phyloP scores from a whole-genome alignment of 1,284 basidiomycete species.

The Afroboletus lepidellus region DNA sequence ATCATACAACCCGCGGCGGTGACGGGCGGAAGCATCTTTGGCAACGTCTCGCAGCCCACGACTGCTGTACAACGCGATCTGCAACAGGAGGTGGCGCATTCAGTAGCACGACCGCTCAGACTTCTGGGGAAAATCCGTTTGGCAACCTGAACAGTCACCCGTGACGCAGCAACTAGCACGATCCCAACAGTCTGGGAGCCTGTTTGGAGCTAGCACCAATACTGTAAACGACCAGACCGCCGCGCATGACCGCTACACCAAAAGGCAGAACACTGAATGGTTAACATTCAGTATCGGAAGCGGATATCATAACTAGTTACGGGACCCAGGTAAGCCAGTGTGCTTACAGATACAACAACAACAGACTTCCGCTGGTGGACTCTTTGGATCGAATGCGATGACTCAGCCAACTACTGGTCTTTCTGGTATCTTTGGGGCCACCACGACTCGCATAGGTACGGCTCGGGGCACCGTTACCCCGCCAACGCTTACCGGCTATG shows the following conservation, averaged over 20 bases:
- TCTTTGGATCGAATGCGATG: slow-evolving; percentile 20
- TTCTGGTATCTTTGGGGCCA: slow-evolving; percentile 18
- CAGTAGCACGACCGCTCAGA: slow-evolving; percentile 13
- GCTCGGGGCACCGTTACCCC: slow-evolving; percentile 19
- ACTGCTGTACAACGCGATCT: slow-evolving; percentile 9
- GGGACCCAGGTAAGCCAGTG: no score
- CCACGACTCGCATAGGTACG: slow-evolving; percentile 16
- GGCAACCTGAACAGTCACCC: no score
- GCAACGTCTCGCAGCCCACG: slow-evolving; percentile 13
- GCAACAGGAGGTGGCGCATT: slow-evolving; percentile 21
- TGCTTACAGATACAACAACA: no score
- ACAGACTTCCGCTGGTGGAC: slow-evolving; percentile 2
- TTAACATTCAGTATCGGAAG: no score
- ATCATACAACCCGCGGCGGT: slow-evolving; percentile 11
- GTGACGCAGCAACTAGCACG: slow-evolving; percentile 18
- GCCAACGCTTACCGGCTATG: slow-evolving; percentile 21
- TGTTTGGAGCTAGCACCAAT: neutral
- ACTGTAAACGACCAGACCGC: no score
- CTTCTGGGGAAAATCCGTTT: slow-evolving; percentile 27
- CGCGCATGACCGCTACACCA: no score
- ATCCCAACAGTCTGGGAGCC: slow-evolving; percentile 15
- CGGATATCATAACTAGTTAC: no score
- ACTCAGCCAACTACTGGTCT: slow-evolving; percentile 18
- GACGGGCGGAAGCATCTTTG: slow-evolving; percentile 17
- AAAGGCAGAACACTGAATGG: no score